A percentile compares a stretch with the other conserved stretches of the same genome.
phyloP scores from a whole-genome alignment of 352 stramenopile genomes.

The Phytophthora sansomeana region DNA sequence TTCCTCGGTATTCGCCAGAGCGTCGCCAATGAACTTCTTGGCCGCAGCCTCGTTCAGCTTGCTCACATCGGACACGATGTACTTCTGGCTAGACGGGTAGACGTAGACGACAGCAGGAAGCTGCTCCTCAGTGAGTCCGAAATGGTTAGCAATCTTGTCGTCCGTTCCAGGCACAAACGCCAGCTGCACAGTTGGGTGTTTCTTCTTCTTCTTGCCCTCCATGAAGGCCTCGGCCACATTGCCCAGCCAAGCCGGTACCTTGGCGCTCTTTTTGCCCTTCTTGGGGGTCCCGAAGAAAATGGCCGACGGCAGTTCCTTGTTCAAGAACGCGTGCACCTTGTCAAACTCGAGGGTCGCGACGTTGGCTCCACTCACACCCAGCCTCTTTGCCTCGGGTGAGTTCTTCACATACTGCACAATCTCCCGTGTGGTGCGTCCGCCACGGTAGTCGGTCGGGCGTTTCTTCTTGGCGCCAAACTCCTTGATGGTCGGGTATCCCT shows the following conservation, averaged over 20 bases:
- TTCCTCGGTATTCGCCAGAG: conserved; percentile 40
- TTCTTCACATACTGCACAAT: conserved; percentile 82
- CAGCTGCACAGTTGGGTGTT: conserved; percentile 56
- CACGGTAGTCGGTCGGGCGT: conserved; percentile 75
- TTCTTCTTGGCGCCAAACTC: conserved; percentile 87
- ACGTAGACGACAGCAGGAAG: conserved; percentile 74
- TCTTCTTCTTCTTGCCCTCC: conserved; percentile 70
- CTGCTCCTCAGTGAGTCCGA: conserved; percentile 60
- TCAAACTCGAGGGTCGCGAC: conserved; percentile 60
- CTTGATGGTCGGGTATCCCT: conserved; percentile 87
- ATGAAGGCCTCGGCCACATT: conserved; percentile 67
- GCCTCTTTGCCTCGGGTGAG: conserved; percentile 72
- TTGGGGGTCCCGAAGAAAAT: conserved; percentile 74
- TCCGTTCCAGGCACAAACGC: conserved; percentile 71
- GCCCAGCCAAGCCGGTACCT: conserved; percentile 64
- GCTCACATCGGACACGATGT: conserved; percentile 39
- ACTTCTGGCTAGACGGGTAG: conserved; percentile 56
- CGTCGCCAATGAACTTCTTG: conserved; percentile 66
- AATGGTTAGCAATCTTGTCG: conserved; percentile 72
- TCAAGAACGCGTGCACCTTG: conserved; percentile 67
- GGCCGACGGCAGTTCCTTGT: conserved; percentile 57
- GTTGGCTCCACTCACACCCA: conserved; percentile 61
- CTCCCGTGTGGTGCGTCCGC: conserved; percentile 62
- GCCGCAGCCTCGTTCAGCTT: conserved; percentile 57
- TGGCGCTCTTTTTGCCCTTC: conserved; percentile 58